These are phyloP conservation scores for Acidomyces sp. DNA, from an alignment of 495 filamentous ascomycete species.

Conservation along the genomic window DNA sequence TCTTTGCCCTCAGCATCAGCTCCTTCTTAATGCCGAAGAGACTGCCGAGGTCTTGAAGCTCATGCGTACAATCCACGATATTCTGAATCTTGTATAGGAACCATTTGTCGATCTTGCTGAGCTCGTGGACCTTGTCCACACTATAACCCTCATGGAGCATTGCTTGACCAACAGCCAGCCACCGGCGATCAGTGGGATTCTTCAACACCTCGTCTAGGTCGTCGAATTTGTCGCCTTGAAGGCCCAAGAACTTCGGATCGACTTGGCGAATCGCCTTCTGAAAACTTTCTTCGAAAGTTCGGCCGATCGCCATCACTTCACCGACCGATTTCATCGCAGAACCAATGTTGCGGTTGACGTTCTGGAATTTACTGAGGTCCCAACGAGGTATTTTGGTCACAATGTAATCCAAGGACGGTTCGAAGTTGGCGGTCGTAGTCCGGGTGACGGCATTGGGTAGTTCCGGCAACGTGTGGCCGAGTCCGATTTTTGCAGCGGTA, in stretches of 20 bases:
- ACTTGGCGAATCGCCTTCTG: constrained; percentile 97
- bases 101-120: constrained; percentile 94
- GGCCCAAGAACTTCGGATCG: constrained; percentile 78
- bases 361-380: constrained; percentile 97
- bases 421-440: constrained; percentile 97
- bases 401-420: constrained; percentile 91
- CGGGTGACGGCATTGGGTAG: constrained; percentile 95
- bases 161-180: constrained; percentile 93
- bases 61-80: constrained; percentile 75
- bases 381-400: constrained; percentile 97
- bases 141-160: constrained; percentile 95
- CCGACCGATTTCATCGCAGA: constrained; percentile 96
- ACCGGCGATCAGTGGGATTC: constrained; percentile 89
- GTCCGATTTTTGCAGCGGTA: constrained; percentile 87
- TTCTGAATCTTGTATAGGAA: constrained; percentile 97
- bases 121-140: constrained; percentile 76
- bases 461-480: constrained; percentile 88
- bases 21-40: constrained; percentile 79
- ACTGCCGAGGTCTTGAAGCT: constrained; percentile 78
- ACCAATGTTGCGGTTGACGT: constrained; percentile 93
- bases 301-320: constrained; percentile 97
- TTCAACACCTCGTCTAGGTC: constrained; percentile 77
- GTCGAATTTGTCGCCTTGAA: constrained; percentile 91
- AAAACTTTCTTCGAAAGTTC: constrained; percentile 98
- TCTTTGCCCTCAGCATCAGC: constrained; percentile 78